Base-by-base conservation (phyloP, 306 rosid genomes). In the Pyrus bretschneideri region DNA sequence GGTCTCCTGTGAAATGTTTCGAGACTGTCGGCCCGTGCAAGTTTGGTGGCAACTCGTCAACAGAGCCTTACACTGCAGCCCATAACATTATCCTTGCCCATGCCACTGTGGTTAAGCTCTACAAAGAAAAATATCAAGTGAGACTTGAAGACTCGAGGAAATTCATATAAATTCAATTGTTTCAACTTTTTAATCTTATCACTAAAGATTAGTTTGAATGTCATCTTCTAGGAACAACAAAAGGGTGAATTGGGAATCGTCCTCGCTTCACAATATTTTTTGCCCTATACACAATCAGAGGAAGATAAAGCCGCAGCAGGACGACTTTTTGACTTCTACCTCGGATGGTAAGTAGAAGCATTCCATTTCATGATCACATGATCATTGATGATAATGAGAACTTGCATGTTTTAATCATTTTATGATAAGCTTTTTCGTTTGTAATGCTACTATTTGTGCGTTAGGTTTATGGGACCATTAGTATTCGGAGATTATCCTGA, bases 1-100 rank as follows among this genome's bases (percentile, higher is more conserved):
- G 90, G 0, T 72, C 64, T 3, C 74, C 88, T 2, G 86, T 79
- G 22, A 74, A 87, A 67, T 90, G 95, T 31, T 84, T 91, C 0
- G 55, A 79, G 52, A 60, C 35, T 14, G 4, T 27, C 6, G 75
- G 69, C 66, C 85, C 80, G 25, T 70, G 78, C 49, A 22, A 12
- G 0, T 77, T 55, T 9, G 81, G 86, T 13, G 83, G 86, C 21
- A 67, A 75, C 57, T 78, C 83, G 22, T 29, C 78, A 49, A 72
- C 65, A 23, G 81, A 85, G 44, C 79, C 88, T 64, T 87, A 87
- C 80, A 42, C 9, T 31, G 79, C 70, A 1, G 59, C 76, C 27
- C 88, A 82, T 29, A 82, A 87, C 70, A 62, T 57, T 35, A 65
- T 87, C 55, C 80, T 87, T 63, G 73, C 75, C 49, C 91, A 87